Base-by-base conservation (phyloP, 192 early-diverging fungal species). In the Gryganskiella cystojenkinii region DNA sequence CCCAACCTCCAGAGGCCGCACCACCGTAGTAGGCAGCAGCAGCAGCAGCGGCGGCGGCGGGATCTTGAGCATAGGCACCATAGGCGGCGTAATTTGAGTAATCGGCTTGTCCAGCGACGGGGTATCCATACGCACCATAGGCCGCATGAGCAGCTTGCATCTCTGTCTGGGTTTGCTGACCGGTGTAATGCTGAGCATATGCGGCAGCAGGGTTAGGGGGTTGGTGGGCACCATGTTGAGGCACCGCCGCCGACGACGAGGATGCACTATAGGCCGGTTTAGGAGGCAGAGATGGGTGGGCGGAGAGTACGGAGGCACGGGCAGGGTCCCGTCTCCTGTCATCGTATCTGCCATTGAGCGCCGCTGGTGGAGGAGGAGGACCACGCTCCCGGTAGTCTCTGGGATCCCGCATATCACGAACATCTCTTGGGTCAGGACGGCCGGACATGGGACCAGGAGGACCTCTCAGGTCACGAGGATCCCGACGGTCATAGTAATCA, bases 311-410 rank as follows among this genome's bases (percentile, higher is more conserved):
- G 33, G 73, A 72, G 6, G 63, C 60, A 28, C 81, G 81, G 19
- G 79, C 68, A 25, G 81, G 69, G 52, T 73, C 70, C 52, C 82
- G 69, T 63, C 81, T 73, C 34, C 71, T 80, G 19, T 80, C 78
- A 61, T 83, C 79, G 44, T 71, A 71, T 40, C 70, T 49, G 8
- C 59, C 49, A 17, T 43, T 28, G n/a, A n/a, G n/a, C 9, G 47
- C 67, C 2, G 71, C 67, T 30, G 45, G 52, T 24, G 72, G 67
- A 4, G 54, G 81, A n/a, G 63, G 71, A 47, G 67, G 70, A 2
- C 65, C 71, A 42, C 81, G 70, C 20, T 70, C 75, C 56, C 76
- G 64, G 50, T 53, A 65, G 13, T 67, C 68, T 31, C 64, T 63
- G 56, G 59, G 67, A 15, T 71, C 59, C 22, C 60, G 64, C 53